A percentile compares a stretch with the other conserved stretches of the same genome.
These are phyloP conservation scores for Penicillium sp. DNA, from an alignment of 2,329 filamentous ascomycete genomes.

Conservation along the genomic window DNA sequence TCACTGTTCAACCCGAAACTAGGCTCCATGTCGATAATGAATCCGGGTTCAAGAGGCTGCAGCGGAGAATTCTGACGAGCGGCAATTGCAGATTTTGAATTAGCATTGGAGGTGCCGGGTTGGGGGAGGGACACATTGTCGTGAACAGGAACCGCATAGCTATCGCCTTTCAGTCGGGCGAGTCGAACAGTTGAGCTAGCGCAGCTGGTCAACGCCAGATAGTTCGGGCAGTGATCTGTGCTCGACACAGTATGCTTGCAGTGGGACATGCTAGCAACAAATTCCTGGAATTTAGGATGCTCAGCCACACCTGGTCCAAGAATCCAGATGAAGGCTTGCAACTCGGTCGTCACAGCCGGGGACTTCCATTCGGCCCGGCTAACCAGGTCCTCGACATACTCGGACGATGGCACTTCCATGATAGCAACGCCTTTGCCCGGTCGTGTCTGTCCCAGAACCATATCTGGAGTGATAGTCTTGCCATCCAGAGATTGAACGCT, in stretches of 20 bases:
- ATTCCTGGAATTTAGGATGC: slow-evolving; percentile 62
- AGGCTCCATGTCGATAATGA: slow-evolving; percentile 47
- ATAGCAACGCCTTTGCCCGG: slow-evolving; percentile 73
- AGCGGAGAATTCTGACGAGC: slow-evolving; percentile 22
- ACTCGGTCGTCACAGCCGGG: slow-evolving; percentile 60
- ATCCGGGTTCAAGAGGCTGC: slow-evolving; percentile 39
- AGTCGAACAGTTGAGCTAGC: slow-evolving; percentile 67
- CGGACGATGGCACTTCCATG: slow-evolving; percentile 69
- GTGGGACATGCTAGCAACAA: slow-evolving; percentile 61
- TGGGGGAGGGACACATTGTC: slow-evolving; percentile 54
- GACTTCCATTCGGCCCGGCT: slow-evolving; percentile 69
- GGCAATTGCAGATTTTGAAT: slow-evolving; percentile 12
- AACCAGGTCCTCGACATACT: slow-evolving; percentile 69
- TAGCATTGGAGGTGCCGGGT: slow-evolving; percentile 19
- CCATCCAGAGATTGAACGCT: slow-evolving; percentile 64
- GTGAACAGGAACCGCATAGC: slow-evolving; percentile 68
- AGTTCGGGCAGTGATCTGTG: slow-evolving; percentile 70
- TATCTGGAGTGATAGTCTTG: slow-evolving; percentile 72
- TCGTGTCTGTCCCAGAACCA: slow-evolving; percentile 70
- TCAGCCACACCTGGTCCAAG: slow-evolving; percentile 66
- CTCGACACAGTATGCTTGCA: slow-evolving; percentile 77
- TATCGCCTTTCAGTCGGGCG: slow-evolving; percentile 67
- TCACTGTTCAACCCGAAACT: slow-evolving; percentile 36
- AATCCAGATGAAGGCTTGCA: slow-evolving; percentile 76
- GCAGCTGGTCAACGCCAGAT: slow-evolving; percentile 65